Conservation (phyloP, 441 rosid genomes). For the Erodium moschatum region DNA sequence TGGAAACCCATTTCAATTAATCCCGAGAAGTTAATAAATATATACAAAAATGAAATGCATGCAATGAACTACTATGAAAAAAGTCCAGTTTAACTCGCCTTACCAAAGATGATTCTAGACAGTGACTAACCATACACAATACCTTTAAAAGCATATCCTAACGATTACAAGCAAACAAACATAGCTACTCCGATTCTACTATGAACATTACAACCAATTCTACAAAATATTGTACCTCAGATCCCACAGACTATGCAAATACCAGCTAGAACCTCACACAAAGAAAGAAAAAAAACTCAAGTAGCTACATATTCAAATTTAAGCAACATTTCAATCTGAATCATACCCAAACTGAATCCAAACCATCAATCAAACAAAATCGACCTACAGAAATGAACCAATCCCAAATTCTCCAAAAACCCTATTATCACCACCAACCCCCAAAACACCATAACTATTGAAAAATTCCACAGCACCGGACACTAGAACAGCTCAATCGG, state of each 20-base stretch:
- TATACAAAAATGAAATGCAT: neutral
- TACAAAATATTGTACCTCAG: neutral
- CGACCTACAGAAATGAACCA: constrained; percentile 1
- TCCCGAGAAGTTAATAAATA: neutral
- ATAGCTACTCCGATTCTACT: neutral
- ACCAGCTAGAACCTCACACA: neutral
- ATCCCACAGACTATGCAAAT: constrained; percentile 15
- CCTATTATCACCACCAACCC: neutral
- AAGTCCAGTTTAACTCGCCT: neutral
- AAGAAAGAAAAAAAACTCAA: neutral
- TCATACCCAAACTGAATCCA: neutral
- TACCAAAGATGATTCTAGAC: neutral
- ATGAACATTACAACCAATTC: constrained; percentile 2
- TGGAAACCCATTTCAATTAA: neutral
- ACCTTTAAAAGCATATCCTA: neutral
- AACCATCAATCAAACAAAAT: constrained; percentile 3
- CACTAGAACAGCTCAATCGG: too few species aligned
- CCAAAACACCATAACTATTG: neutral
- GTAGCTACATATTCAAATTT: neutral
- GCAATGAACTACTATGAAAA: neutral
- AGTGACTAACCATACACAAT: neutral
- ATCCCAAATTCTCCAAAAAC: constrained; percentile 13
- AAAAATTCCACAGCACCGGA: neutral
- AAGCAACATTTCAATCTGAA: constrained; percentile 14
- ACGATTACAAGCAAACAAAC: neutral